A percentile compares a stretch with the other conserved stretches of the same genome.
phyloP scores from a whole-genome alignment of 768 basidiomycete genomes.

The Hirschioporus abietinus region DNA sequence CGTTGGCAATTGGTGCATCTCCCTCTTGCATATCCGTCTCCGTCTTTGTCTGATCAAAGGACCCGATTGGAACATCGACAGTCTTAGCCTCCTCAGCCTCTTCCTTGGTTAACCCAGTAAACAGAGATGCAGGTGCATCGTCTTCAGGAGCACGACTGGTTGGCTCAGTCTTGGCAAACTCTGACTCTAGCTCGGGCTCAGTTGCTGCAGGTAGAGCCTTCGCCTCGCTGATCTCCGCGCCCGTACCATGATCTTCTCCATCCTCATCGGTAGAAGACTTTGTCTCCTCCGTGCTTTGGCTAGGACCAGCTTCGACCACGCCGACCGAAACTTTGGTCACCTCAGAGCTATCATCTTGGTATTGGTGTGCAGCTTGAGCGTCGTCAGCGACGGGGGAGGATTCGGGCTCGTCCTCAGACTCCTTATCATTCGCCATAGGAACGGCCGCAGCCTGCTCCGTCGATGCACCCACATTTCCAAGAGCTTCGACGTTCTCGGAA shows the following conservation, averaged over 20 bases:
- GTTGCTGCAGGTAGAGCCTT: constrained; percentile 5
- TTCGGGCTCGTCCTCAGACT: background rate
- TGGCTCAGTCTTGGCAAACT: background rate
- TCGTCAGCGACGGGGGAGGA: background rate
- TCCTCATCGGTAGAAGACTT: constrained; percentile 2
- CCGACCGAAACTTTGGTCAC: background rate
- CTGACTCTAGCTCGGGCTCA: background rate
- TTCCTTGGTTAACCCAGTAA: background rate
- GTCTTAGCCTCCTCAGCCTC: constrained; percentile 7
- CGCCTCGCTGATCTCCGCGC: background rate
- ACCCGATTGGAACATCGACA: background rate
- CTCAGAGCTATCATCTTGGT: background rate
- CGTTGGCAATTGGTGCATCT: background rate
- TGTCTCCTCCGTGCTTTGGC: background rate
- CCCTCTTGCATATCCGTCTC: background rate
- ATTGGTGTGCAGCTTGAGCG: background rate
- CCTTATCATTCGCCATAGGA: constrained; percentile 8
- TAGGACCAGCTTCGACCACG: constrained; percentile 3
- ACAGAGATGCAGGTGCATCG: constrained; percentile 1
- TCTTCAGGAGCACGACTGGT: constrained; percentile 4
- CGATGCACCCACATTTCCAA: background rate
- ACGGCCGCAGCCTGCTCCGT: background rate
- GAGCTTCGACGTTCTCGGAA: background rate
- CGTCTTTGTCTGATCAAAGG: background rate
- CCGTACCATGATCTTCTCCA: constrained; percentile 4